Evolutionary conservation across 495 filamentous ascomycete genomes (phyloP), one percentile per base, ranked within the genome.

Genomic region (Daldinia childiae): DNA sequence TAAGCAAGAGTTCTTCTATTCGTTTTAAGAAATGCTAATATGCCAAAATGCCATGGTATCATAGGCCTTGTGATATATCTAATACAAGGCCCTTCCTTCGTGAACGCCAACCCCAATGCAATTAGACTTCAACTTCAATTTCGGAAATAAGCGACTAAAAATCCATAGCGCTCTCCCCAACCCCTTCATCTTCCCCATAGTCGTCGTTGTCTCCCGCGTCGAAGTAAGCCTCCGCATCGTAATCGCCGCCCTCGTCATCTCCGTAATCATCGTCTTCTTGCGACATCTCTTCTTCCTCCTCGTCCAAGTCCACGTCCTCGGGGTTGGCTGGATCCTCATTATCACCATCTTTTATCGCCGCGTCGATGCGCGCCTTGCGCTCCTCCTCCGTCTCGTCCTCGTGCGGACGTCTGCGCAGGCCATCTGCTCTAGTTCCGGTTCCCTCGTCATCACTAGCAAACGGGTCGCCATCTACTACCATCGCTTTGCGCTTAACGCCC

Each of bases 171-270:
- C 73, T 79, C 29, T 82, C 86, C 29, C 78, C 84, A 19, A 80
- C 83, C 0, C 79, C 84, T 56, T 80, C 84, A 14, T 82, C 83
- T 6, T 81, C 82, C 0, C 76, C 80, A 58, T 63, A 74, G 36
- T 83, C 84, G 12, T 86, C 82, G 11, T 81, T 82, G 29, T 83
- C 81, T 26, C 84, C 82, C 39, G 77, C 80, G 27, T 86, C 84
- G 67, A 88, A 88, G 74, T 87, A 87, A 17, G 76, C 72, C 73
- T 88, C 86, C 6, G 82, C 86, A 59, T 87, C 82, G 73, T 88
- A 88, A 62, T 88, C 86, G 24, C 85, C 85, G 1, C 80, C 85
- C 30, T 85, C 83, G 45, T 83, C 84, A 48, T 80, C 75, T 15
- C 81, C 81, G 39, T 82, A 80, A 11, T 83, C 81, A 43, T 84